Percentiles rank a stretch among this genome's conserved stretches.
Conservation (phyloP, 179 eudicot species). For the Corrigiola litoralis region DNA sequence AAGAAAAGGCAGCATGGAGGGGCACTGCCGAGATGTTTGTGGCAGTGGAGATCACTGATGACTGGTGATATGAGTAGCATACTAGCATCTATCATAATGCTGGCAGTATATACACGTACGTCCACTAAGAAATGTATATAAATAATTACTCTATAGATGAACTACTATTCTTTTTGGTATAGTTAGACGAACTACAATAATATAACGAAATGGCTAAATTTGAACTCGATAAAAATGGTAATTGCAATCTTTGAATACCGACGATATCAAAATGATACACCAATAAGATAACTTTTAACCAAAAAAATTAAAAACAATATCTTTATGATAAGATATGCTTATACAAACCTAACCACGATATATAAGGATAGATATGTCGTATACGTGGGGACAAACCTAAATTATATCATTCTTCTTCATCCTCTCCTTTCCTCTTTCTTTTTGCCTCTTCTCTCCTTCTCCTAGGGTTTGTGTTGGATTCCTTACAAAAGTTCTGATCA, state of each 20-base stretch:
- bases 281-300: background rate
- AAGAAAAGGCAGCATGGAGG: too few species aligned
- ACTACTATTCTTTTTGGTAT: too few species aligned
- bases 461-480: conserved; percentile 12
- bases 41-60: too few species aligned
- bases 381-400: conserved; percentile 15
- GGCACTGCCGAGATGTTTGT: too few species aligned
- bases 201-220: too few species aligned
- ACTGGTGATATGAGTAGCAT: too few species aligned
- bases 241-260: background rate
- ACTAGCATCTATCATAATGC: too few species aligned
- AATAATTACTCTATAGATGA: too few species aligned
- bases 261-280: background rate
- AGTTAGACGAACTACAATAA: too few species aligned
- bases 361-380: background rate
- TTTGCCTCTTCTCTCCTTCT: background rate
- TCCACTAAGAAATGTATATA: too few species aligned
- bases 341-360: background rate
- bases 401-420: background rate
- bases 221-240: too few species aligned
- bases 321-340: conserved; percentile 12
- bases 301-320: conserved; percentile 1
- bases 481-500: conserved; percentile 8
- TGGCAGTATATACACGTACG: too few species aligned
- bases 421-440: background rate